phyloP scores from a whole-genome alignment of 805 yeast species.

The Nakazawaea wyomingensis region DNA sequence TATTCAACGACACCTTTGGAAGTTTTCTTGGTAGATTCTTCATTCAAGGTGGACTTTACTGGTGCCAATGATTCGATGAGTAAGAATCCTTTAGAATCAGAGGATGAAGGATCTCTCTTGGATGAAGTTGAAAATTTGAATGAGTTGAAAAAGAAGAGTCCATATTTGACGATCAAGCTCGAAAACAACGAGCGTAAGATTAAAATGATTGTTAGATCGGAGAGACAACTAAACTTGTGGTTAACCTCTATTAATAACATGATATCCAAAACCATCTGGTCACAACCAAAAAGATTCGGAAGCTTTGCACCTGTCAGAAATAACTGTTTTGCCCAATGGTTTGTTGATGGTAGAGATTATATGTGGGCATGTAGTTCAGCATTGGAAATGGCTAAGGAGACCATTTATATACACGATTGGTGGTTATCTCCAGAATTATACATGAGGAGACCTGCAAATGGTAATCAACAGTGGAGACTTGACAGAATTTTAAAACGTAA shows the following conservation, averaged over 20 bases:
- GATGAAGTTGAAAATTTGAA: conserved; percentile 21
- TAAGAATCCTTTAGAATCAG: conserved; percentile 16
- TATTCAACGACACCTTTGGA: conserved; percentile 85
- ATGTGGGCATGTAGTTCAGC: conserved; percentile 96
- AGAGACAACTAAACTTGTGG: conserved; percentile 67
- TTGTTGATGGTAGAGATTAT: conserved; percentile 89
- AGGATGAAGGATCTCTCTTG: conserved; percentile 32
- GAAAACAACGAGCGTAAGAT: conserved; percentile 77
- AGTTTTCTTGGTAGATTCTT: conserved; percentile 80
- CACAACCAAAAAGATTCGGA: conserved; percentile 66
- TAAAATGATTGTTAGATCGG: conserved; percentile 64
- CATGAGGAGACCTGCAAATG: conserved; percentile 89
- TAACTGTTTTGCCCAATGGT: conserved; percentile 89
- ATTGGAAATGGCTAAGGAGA: conserved; percentile 87
- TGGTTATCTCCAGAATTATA: conserved; percentile 96
- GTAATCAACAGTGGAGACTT: conserved; percentile 89
- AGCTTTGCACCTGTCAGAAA: conserved; percentile 91
- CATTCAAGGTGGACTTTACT: conserved; percentile 54
- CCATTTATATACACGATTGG: conserved; percentile 95
- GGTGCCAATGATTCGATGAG: conserved; percentile 28
- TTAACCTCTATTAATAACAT: conserved; percentile 63
- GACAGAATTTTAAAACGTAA: conserved; percentile 84
- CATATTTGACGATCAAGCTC: conserved; percentile 50
- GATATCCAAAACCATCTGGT: conserved; percentile 68
- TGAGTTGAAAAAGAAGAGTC: conserved; percentile 25